Evolutionary conservation across 768 basidiomycete species (phyloP), one percentile per base, ranked within the genome.

Genomic region (Amyloporia xantha): DNA sequence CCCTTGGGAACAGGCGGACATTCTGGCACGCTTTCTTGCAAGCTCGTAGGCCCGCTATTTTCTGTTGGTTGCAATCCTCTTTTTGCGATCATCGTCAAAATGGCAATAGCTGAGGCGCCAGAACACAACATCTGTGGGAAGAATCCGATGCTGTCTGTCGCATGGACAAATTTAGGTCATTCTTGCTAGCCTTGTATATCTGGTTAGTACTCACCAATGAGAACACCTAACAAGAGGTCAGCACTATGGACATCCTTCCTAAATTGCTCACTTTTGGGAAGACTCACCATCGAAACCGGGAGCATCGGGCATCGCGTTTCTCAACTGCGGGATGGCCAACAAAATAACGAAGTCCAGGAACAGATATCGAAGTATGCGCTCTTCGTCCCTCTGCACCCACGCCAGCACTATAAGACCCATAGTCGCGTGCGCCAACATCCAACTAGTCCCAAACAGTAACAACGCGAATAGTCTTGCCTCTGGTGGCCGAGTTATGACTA

Each of bases 121-220:
- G 67, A 60, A 24, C 75, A 60, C 21, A 77, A 63, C 74, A 81
- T 78, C 58, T 81, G 79, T 4, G 78, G 77, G 57, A 81, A 79
- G 59, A 72, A 77, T 1, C 78, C 79, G 41, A 82, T 77, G 39
- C 65, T 65, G 54, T 79, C 77, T 79, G 51, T 35, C n/a, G 12
- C n/a, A n/a, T 15, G 21, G 4, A 20, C 37, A 20, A 27, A 20
- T 46, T 47, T 25, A 50, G 45, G 15, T 27, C 13, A 4, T 13
- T 19, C 9, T 11, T 4, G 11, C 39, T 26, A 19, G 43, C n/a
- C n/a, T n/a, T 11, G 21, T 10, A 48, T 17, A 41, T 15, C n/a
- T 28, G 4, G 21, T 23, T 1, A 28, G 33, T 6, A 55, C 66
- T 43, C 60, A 77, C 76, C 76, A 42, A 77, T 71, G 17, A 77